Conservation (phyloP, 176 grass and related monocot genomes). For the Themeda triandra region DNA sequence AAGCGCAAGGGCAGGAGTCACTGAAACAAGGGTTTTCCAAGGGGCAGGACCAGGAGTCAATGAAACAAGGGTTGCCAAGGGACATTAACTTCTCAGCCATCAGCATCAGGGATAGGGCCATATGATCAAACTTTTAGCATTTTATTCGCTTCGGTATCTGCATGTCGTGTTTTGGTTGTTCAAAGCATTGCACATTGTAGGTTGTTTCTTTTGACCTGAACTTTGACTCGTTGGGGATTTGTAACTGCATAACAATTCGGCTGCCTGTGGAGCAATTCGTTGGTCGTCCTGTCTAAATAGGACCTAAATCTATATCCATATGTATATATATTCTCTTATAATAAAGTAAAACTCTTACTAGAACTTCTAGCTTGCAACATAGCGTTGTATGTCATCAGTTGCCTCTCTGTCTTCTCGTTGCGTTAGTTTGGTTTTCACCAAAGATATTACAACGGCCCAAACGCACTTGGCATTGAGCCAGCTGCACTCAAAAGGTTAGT, state of each 20-base stretch:
- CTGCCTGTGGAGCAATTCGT: not conserved
- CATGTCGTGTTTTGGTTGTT: not conserved
- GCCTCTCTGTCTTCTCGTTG: too few species aligned
- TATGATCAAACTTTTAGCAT: not conserved
- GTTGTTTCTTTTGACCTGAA: not conserved
- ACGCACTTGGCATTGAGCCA: too few species aligned
- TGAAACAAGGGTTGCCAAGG: constrained; percentile 4
- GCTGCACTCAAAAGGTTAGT: not conserved
- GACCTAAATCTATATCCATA: not conserved
- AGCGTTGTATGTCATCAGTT: too few species aligned
- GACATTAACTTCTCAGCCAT: not conserved
- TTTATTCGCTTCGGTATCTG: not conserved
- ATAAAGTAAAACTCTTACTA: too few species aligned
- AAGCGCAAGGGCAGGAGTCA: constrained; percentile 34
- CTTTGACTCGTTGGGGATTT: too few species aligned
- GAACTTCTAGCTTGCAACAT: not conserved
- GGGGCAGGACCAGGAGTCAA: too few species aligned
- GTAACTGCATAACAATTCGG: too few species aligned
- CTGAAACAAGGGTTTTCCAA: too few species aligned
- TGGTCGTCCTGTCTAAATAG: too few species aligned
- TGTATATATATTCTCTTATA: not conserved
- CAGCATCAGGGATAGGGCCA: constrained; percentile 1
- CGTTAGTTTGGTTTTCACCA: too few species aligned
- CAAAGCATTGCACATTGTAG: not conserved
- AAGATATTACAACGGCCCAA: too few species aligned